phyloP scores from a whole-genome alignment of 257 asterid genomes.

The Handroanthus guayacan region DNA sequence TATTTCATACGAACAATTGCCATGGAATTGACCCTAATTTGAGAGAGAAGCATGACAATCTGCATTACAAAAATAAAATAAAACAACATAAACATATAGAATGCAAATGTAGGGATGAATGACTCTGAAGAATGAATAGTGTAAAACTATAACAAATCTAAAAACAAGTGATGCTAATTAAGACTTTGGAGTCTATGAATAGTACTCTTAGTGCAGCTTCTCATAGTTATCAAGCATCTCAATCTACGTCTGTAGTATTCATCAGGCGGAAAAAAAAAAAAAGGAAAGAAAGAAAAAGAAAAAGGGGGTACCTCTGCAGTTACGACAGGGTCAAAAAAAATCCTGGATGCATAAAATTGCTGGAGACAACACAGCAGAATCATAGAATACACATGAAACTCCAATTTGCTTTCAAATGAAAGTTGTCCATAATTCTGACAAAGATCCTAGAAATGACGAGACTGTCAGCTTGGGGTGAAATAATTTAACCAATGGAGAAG shows the following conservation, averaged over 20 bases:
- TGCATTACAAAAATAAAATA: constrained; percentile 44
- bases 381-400: constrained; percentile 80
- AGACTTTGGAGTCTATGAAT: not conserved
- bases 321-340: constrained; percentile 57
- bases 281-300: too few species aligned
- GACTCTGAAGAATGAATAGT: not conserved
- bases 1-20: constrained; percentile 75
- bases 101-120: not conserved
- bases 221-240: constrained; percentile 20
- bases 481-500: constrained; percentile 27
- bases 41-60: constrained; percentile 73
- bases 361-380: constrained; percentile 79
- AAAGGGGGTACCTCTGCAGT: constrained; percentile 58
- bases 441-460: constrained; percentile 67
- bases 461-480: constrained; percentile 41
- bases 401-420: constrained; percentile 75
- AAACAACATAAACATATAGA: constrained; percentile 10
- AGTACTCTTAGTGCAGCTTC: constrained; percentile 11
- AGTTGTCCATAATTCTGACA: constrained; percentile 77
- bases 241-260: constrained; percentile 60
- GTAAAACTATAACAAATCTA: too few species aligned
- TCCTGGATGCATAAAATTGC: constrained; percentile 52
- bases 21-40: constrained; percentile 90
- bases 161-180: not conserved
- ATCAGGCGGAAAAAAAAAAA: too few species aligned